Percentiles rank a stretch among this genome's conserved stretches.
Conservation (phyloP, 441 rosid species). For the Gossypium aridum region DNA sequence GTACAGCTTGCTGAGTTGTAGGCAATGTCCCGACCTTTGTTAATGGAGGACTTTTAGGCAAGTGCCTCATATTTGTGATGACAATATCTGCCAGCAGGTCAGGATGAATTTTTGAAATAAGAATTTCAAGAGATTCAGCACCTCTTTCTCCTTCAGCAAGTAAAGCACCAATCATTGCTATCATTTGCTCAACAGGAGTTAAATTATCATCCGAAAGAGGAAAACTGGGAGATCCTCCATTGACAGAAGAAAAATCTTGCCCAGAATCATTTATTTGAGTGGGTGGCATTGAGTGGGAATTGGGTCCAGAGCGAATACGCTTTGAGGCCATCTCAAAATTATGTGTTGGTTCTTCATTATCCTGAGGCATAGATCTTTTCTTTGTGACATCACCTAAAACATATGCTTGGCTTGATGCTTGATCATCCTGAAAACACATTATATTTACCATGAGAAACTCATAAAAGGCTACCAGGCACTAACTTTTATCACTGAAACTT, state of each 20-base stretch:
- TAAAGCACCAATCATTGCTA: slow-evolving; percentile 97
- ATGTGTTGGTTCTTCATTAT: slow-evolving; percentile 55
- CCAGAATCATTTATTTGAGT: slow-evolving; percentile 44
- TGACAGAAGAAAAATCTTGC: slow-evolving; percentile 43
- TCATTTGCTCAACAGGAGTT: slow-evolving; percentile 97
- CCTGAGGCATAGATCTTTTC: slow-evolving; percentile 70
- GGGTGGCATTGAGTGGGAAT: slow-evolving; percentile 30
- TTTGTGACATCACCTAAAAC: slow-evolving; percentile 52
- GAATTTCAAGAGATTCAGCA: slow-evolving; percentile 93
- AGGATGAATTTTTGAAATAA: slow-evolving; percentile 61
- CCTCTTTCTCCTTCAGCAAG: slow-evolving; percentile 99
- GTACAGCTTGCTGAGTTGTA: slow-evolving; percentile 29
- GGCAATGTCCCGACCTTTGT: slow-evolving; percentile 43
- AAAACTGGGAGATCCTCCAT: slow-evolving; percentile 50
- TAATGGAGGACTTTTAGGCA: slow-evolving; percentile 69
- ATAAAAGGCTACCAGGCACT: slow-evolving; percentile 1
- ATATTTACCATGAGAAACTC: slow-evolving; percentile 16
- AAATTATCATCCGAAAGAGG: slow-evolving; percentile 55
- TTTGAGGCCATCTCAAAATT: slow-evolving; percentile 58
- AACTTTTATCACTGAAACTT: slow-evolving; percentile 1
- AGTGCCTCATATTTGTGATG: slow-evolving; percentile 91
- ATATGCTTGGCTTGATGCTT: slow-evolving; percentile 46
- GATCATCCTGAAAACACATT: slow-evolving; percentile 61
- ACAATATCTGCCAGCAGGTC: slow-evolving; percentile 99
- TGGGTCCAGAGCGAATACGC: slow-evolving; percentile 52